Conservation (phyloP, 2,329 filamentous ascomycete species). For the Pestalotiopsis sp. region DNA sequence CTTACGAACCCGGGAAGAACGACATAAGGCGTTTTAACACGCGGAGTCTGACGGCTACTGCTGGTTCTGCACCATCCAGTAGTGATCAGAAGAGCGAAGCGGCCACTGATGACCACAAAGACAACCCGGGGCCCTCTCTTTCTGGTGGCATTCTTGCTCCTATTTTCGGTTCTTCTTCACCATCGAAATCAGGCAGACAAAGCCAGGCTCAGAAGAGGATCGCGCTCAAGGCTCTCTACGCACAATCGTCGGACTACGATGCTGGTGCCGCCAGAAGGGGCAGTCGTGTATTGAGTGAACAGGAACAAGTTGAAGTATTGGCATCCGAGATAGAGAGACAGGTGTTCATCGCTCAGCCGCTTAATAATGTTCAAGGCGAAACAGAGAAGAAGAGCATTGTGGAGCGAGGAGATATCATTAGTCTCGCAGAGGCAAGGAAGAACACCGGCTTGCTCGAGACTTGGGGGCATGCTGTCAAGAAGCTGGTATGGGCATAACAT, state of each 20-base stretch:
- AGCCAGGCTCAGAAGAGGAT: constrained; percentile 42
- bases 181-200: constrained; percentile 12
- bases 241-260: constrained; percentile 57
- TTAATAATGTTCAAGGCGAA: constrained; percentile 39
- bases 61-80: constrained; percentile 27
- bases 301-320: constrained; percentile 63
- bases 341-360: constrained; percentile 52
- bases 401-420: constrained; percentile 74
- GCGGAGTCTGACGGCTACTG: constrained; percentile 68
- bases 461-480: constrained; percentile 88
- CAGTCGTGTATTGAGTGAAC: constrained; percentile 52
- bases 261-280: constrained; percentile 17
- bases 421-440: constrained; percentile 80
- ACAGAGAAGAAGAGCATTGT: constrained; percentile 50
- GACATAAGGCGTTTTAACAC: constrained; percentile 85
- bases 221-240: constrained; percentile 60
- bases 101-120: background rate
- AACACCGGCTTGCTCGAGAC: constrained; percentile 87
- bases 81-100: constrained; percentile 9
- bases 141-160: constrained; percentile 28
- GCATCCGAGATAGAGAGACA: constrained; percentile 78
- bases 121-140: constrained; percentile 7
- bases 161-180: constrained; percentile 43
- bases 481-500: constrained; percentile 77
- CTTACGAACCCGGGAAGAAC: constrained; percentile 72